Evolutionary conservation across 305 asterid species (phyloP).

Genomic region (Solanum aculeatissimum): DNA sequence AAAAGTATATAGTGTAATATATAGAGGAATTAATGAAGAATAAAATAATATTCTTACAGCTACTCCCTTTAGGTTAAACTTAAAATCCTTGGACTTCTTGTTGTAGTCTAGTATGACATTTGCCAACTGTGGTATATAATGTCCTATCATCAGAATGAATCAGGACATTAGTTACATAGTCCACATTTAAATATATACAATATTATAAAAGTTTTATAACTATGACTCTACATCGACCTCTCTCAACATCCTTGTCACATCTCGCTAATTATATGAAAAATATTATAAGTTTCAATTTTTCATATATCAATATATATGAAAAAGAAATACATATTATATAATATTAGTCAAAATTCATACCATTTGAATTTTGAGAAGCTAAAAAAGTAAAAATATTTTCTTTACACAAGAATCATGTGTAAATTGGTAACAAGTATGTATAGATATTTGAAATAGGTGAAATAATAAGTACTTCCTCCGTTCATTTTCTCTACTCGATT

Average conservation of each 20-base stretch:
- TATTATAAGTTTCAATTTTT: too few species aligned
- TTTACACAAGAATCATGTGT: too few species aligned
- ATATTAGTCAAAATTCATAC: too few species aligned
- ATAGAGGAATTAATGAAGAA: neutral
- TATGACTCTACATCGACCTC: neutral
- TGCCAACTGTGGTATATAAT: constrained; percentile 26
- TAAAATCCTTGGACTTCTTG: constrained; percentile 7
- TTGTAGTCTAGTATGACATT: constrained; percentile 16
- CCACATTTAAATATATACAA: neutral
- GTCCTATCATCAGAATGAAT: constrained; percentile 11
- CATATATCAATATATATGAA: too few species aligned
- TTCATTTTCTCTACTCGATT: neutral
- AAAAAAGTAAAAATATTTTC: too few species aligned
- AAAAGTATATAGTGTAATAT: neutral
- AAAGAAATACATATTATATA: too few species aligned
- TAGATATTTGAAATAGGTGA: neutral
- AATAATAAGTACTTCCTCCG: neutral
- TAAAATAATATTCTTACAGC: constrained; percentile 12
- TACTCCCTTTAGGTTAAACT: constrained; percentile 20
- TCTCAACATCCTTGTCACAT: too few species aligned
- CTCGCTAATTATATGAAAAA: too few species aligned
- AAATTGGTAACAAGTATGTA: too few species aligned
- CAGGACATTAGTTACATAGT: neutral
- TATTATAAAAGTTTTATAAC: neutral
- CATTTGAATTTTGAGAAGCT: too few species aligned